These are phyloP conservation scores for Heteromeles arbutifolia DNA, from an alignment of 306 rosid genomes.

Conservation along the genomic window DNA sequence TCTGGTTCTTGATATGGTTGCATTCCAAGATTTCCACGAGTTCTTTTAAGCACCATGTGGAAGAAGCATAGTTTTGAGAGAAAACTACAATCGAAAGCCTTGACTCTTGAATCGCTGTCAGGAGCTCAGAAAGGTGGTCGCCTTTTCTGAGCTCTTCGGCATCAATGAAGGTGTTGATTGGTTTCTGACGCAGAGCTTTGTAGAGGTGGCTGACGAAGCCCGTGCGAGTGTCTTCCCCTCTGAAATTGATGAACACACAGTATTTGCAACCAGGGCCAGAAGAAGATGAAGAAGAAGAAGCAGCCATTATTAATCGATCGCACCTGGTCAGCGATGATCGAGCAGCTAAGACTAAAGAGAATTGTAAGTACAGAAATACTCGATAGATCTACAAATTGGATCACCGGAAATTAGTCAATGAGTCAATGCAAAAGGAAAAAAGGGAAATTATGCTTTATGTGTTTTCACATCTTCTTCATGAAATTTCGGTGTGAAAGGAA, in stretches of 20 bases:
- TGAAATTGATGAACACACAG: neutral
- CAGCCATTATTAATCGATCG: no score
- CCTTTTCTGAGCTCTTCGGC: neutral
- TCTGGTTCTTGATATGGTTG: neutral
- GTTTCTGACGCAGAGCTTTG: neutral
- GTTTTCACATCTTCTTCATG: no score
- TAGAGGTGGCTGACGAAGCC: neutral
- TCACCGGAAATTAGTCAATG: no score
- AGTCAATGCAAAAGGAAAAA: no score
- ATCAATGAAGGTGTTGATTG: neutral
- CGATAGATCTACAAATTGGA: no score
- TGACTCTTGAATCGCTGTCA: neutral
- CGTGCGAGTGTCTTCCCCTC: neutral
- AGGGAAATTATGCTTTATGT: no score
- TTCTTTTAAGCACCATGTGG: neutral
- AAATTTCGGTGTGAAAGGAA: no score
- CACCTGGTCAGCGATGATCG: no score
- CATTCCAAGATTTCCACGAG: neutral
- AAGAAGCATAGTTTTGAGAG: neutral
- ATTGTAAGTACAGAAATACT: no score
- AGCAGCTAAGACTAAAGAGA: no score
- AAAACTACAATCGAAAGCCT: neutral
- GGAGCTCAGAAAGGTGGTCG: neutral
- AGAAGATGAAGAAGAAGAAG: neutral
- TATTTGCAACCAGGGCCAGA: neutral